These are phyloP conservation scores for Shiraia sp. DNA, from an alignment of 2,329 filamentous ascomycete genomes.

Conservation along the genomic window DNA sequence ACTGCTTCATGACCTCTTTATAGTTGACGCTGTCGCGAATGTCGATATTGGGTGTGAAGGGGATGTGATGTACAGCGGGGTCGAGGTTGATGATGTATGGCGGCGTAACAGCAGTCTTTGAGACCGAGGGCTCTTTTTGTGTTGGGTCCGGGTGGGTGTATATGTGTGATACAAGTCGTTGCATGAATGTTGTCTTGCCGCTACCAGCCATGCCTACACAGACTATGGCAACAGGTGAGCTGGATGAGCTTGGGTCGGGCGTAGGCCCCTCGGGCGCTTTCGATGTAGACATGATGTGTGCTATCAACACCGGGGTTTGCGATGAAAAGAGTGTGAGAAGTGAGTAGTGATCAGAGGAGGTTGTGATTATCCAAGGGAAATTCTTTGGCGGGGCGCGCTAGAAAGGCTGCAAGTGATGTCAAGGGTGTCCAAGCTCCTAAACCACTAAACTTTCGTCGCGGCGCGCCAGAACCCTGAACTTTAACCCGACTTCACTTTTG, in stretches of 20 bases:
- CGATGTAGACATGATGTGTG: constrained; percentile 48
- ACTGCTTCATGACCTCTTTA: constrained; percentile 99
- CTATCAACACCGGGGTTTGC: background rate
- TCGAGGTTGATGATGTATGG: constrained; percentile 98
- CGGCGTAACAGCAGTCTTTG: constrained; percentile 49
- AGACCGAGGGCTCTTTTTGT: constrained; percentile 29
- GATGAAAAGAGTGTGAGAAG: background rate
- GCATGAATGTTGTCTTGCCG: constrained; percentile 99
- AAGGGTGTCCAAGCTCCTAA: constrained; percentile 22
- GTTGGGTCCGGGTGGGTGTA: constrained; percentile 69
- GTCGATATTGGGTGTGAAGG: constrained; percentile 97
- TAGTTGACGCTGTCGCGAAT: constrained; percentile 99
- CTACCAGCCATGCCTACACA: constrained; percentile 98
- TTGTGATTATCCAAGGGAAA: constrained; percentile 12
- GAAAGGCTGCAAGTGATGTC: constrained; percentile 32
- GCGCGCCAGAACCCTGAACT: no score
- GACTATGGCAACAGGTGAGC: constrained; percentile 74
- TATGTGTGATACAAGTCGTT: constrained; percentile 91
- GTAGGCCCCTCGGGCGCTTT: constrained; percentile 18
- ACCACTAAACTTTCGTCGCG: constrained; percentile 15
- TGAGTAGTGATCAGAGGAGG: constrained; percentile 4
- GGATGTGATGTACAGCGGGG: constrained; percentile 88
- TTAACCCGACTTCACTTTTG: constrained; percentile 6
- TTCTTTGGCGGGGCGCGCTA: constrained; percentile 38
- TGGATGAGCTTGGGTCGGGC: constrained; percentile 11